Conservation (phyloP, 306 rosid species). For the Oemleria cerasiformis region DNA sequence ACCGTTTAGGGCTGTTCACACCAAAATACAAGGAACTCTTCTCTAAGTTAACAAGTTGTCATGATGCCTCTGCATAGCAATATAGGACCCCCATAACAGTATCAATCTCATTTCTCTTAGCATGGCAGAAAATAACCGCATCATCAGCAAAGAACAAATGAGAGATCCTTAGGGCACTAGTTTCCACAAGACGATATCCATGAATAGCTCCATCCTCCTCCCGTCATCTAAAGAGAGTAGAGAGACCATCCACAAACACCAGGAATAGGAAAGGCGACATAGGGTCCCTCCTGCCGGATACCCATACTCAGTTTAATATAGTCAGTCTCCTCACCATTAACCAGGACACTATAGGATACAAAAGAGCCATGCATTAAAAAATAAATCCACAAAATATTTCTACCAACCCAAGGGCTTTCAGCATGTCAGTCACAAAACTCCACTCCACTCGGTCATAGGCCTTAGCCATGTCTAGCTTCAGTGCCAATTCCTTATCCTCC, state of each 20-base stretch:
- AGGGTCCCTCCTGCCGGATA: background rate
- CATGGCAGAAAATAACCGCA: accelerated
- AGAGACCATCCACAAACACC: background rate
- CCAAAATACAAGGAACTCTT: background rate
- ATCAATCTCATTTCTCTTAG: background rate
- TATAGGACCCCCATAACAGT: background rate
- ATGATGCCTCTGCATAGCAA: no score
- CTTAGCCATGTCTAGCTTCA: no score
- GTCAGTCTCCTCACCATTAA: background rate
- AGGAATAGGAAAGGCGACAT: background rate
- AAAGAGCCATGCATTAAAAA: background rate
- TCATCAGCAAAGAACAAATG: background rate
- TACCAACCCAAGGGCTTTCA: background rate
- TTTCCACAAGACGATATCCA: no score
- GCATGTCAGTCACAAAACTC: background rate
- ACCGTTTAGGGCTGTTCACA: background rate
- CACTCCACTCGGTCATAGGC: background rate
- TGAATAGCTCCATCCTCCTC: background rate
- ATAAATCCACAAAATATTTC: no score
- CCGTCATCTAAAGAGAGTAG: background rate
- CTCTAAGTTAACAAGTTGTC: no score
- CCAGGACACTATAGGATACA: no score
- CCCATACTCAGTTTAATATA: background rate
- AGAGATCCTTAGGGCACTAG: background rate
- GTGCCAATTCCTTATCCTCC: background rate